phyloP scores from a whole-genome alignment of 2,329 filamentous ascomycete genomes.

The Ophiostoma sp. region DNA sequence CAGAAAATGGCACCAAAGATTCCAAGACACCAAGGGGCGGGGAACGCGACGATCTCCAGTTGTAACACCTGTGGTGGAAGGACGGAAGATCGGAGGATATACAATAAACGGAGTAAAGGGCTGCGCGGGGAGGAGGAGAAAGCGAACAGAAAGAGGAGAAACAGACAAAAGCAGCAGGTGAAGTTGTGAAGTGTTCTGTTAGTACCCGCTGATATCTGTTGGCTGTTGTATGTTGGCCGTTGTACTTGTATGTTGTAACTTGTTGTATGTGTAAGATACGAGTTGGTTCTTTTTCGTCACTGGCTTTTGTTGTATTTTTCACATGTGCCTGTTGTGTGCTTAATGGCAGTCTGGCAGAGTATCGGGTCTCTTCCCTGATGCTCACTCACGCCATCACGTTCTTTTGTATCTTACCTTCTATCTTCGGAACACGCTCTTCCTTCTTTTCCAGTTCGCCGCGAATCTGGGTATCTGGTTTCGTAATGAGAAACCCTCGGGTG shows the following conservation, averaged over 20 bases:
- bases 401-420: not conserved
- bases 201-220: not conserved
- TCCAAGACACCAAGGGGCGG: not conserved
- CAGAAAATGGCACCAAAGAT: not conserved
- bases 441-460: not conserved
- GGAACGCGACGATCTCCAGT: conserved; percentile 3
- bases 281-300: not conserved
- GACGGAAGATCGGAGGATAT: not conserved
- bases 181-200: not conserved
- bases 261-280: not conserved
- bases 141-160: not conserved
- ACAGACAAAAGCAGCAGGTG: not conserved
- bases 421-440: not conserved
- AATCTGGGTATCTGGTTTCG: not conserved
- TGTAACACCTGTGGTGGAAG: not conserved
- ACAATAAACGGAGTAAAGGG: not conserved
- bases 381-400: not conserved
- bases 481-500: conserved; percentile 8
- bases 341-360: no score
- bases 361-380: not conserved
- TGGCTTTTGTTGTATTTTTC: not conserved
- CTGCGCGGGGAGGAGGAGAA: conserved; percentile 6
- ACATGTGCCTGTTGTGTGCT: not conserved
- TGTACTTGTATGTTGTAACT: not conserved
- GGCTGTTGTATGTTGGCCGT: not conserved